Evolutionary conservation across 169 alveolate species (phyloP).

Genomic region (Cryptosporidium viatorum): DNA sequence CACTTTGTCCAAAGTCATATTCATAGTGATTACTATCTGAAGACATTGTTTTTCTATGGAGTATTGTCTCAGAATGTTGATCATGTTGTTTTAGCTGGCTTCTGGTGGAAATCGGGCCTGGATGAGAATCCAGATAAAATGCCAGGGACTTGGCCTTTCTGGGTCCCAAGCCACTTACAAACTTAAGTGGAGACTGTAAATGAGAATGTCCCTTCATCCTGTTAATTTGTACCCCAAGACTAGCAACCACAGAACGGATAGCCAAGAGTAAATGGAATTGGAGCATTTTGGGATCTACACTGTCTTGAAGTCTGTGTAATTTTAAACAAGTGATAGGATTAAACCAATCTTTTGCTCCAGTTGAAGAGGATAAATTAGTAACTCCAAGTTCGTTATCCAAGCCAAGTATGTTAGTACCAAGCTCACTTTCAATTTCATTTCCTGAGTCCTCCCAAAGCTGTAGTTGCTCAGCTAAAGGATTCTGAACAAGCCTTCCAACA

Average conservation of each 20-base stretch:
- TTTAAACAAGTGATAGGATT: conserved; percentile 50
- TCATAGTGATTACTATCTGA: conserved; percentile 15
- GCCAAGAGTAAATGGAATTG: conserved; percentile 68
- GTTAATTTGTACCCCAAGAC: conserved; percentile 84
- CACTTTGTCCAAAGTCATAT: conserved; percentile 29
- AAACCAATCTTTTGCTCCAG: conserved; percentile 4
- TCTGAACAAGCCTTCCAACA: conserved; percentile 84
- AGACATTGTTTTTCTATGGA: background rate
- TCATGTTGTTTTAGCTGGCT: conserved; percentile 6
- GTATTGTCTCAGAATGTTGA: background rate
- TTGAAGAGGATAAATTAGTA: background rate
- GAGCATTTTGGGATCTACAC: conserved; percentile 21
- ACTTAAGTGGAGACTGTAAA: conserved; percentile 81
- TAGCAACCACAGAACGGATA: conserved; percentile 81
- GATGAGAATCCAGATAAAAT: conserved; percentile 19
- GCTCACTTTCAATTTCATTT: conserved; percentile 68
- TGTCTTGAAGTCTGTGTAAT: conserved; percentile 70
- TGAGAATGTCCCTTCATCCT: conserved; percentile 80
- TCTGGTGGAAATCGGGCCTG: conserved; percentile 24
- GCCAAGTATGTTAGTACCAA: background rate
- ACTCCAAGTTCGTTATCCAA: background rate
- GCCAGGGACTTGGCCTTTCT: conserved; percentile 81
- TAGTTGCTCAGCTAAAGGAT: conserved; percentile 85
- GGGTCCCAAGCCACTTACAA: conserved; percentile 88
- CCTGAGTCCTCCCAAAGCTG: conserved; percentile 83